Conservation (phyloP, 2,329 filamentous ascomycete species). For the Westerdykella aurantiaca region DNA sequence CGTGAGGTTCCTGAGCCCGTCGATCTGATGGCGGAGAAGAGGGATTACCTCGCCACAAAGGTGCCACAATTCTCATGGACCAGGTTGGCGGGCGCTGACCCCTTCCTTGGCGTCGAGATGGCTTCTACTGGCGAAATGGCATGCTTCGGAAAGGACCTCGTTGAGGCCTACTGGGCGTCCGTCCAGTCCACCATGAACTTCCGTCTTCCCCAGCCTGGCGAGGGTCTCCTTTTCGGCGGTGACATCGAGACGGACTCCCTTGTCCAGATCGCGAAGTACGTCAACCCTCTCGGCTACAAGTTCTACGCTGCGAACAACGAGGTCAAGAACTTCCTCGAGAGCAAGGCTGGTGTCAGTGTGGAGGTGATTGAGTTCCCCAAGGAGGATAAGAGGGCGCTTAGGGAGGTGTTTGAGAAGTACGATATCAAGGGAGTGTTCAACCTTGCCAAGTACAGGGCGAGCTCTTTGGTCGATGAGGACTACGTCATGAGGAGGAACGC, state of each 20-base stretch:
- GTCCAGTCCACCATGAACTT: conserved; percentile 99
- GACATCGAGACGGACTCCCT: conserved; percentile 67
- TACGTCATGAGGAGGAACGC: conserved; percentile 98
- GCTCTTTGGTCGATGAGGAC: conserved; percentile 83
- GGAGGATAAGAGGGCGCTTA: conserved; percentile 87
- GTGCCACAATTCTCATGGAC: conserved; percentile 99
- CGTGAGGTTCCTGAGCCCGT: conserved; percentile 76
- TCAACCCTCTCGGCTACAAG: conserved; percentile 88
- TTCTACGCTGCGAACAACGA: conserved; percentile 77
- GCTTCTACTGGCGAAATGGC: conserved; percentile 95
- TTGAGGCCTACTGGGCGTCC: conserved; percentile 97
- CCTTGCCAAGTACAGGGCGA: conserved; percentile 75
- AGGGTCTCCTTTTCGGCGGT: conserved; percentile 91
- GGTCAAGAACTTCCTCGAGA: conserved; percentile 80
- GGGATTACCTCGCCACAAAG: conserved; percentile 93
- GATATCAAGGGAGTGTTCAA: conserved; percentile 96
- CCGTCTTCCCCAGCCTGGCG: conserved; percentile 87
- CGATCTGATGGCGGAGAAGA: conserved; percentile 83
- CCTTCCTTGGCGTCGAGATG: conserved; percentile 98
- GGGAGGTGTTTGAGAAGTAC: conserved; percentile 95
- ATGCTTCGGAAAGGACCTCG: conserved; percentile 91
- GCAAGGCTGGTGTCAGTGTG: conserved; percentile 59
- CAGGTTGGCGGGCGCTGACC: conserved; percentile 90
- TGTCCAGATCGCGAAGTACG: conserved; percentile 74
- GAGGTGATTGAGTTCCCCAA: conserved; percentile 96